Evolutionary conservation across 129 eudicot genomes (phyloP).

Genomic region (Flaveria trinervia): DNA sequence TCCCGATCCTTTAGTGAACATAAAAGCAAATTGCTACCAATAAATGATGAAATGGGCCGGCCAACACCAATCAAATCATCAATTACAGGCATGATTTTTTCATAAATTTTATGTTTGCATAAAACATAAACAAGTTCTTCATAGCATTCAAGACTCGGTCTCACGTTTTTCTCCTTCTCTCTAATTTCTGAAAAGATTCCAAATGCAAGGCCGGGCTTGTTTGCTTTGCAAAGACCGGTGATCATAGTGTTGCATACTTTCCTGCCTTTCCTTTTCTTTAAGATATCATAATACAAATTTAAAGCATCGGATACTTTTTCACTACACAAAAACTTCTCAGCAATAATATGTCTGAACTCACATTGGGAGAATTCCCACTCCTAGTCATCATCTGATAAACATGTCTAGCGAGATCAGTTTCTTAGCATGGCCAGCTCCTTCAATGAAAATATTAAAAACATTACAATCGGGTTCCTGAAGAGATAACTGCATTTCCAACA

Average conservation of each 20-base stretch:
- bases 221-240: constrained; percentile 65
- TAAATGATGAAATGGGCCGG: constrained; percentile 61
- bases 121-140: constrained; percentile 63
- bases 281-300: constrained; percentile 39
- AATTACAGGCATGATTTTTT: constrained; percentile 40
- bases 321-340: constrained; percentile 53
- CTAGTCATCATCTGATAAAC: constrained; percentile 55
- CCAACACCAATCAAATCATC: constrained; percentile 51
- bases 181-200: constrained; percentile 43
- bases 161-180: constrained; percentile 20
- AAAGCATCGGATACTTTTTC: constrained; percentile 50
- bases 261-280: constrained; percentile 40
- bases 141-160: constrained; percentile 57
- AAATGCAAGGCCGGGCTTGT: constrained; percentile 53
- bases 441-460: constrained; percentile 55
- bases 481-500: constrained; percentile 68
- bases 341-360: constrained; percentile 48
- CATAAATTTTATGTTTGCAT: constrained; percentile 43
- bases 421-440: constrained; percentile 69
- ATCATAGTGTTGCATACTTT: constrained; percentile 49
- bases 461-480: constrained; percentile 20
- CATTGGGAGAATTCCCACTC: constrained; percentile 44
- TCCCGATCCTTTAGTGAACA: constrained; percentile 43
- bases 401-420: constrained; percentile 61
- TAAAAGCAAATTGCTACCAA: constrained; percentile 63